Percentiles rank a stretch among this genome's conserved stretches.
These are phyloP conservation scores for Lignosus rhinocerotis DNA, from an alignment of 1,284 basidiomycete genomes.

Conservation along the genomic window DNA sequence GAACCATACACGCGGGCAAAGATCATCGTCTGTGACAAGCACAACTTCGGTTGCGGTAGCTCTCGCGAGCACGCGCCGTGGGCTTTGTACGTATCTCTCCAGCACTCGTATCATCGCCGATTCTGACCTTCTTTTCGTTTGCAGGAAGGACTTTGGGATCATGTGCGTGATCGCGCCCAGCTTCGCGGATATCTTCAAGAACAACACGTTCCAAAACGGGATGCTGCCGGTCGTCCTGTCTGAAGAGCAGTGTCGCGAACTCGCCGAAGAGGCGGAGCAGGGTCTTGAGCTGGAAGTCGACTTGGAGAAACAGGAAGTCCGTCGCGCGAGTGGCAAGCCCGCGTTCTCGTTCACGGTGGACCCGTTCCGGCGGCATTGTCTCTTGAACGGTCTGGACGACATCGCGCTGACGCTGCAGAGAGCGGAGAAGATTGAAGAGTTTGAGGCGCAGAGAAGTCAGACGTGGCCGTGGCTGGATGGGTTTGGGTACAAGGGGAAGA, in stretches of 20 bases:
- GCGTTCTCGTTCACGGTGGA: slow-evolving; percentile 80
- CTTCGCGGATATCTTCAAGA: slow-evolving; percentile 94
- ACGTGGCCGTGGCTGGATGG: slow-evolving; percentile 95
- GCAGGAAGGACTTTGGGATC: slow-evolving; percentile 94
- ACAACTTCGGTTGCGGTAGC: slow-evolving; percentile 95
- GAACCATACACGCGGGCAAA: slow-evolving; percentile 80
- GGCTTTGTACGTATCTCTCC: slow-evolving; percentile 72
- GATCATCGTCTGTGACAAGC: slow-evolving; percentile 87
- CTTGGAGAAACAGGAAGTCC: slow-evolving; percentile 84
- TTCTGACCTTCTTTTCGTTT: slow-evolving; percentile 4
- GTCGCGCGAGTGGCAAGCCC: slow-evolving; percentile 73
- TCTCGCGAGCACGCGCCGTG: slow-evolving; percentile 95
- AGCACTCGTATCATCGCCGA: background rate
- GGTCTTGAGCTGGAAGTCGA: slow-evolving; percentile 88
- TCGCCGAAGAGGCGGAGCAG: slow-evolving; percentile 81
- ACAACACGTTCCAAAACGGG: slow-evolving; percentile 94
- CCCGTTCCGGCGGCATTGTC: slow-evolving; percentile 86
- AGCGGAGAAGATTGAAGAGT: slow-evolving; percentile 64
- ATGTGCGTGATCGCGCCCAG: slow-evolving; percentile 90
- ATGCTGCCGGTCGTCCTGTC: slow-evolving; percentile 87
- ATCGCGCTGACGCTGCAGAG: slow-evolving; percentile 90
- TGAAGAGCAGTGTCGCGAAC: slow-evolving; percentile 71
- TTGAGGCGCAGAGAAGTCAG: slow-evolving; percentile 76
- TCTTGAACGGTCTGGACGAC: slow-evolving; percentile 93
- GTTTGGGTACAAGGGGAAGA: slow-evolving; percentile 81